Base-by-base conservation (phyloP, 148 eudicot species). In the Silene latifolia region DNA sequence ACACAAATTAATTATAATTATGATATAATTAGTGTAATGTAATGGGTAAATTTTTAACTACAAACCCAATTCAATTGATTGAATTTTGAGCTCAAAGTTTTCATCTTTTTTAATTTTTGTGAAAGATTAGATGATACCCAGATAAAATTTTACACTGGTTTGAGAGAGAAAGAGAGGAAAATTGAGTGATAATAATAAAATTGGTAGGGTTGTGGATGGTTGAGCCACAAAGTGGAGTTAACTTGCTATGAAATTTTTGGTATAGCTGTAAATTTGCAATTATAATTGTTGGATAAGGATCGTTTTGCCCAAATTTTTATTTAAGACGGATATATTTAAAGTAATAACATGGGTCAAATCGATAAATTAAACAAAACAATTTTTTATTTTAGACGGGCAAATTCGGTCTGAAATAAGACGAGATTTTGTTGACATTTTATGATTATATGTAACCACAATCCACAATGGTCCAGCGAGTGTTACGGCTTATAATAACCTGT, bases 201-300 rank as follows among this genome's bases (percentile, higher is more conserved):
- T 17, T 21, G 66, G 67, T 72, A 72, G 83, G 76, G 77, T 81
- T 72, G 73, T 80, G 77, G 79, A 80, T 80, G 70, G 83, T 72
- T 81, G 80, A 66, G 80, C 77, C 39, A 72, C 54, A 61, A 60
- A 77, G 46, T 21, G 56, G 74, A 68, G 72, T 74, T 65, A 66
- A 77, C 80, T 81, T 81, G 83, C 74, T 72, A 9, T 12, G 12
- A 76, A 80, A 80, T 66, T 76, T 76, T 76, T 25, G 75, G 72
- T 44, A 27, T 57, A 46, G 29, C n/a, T 69, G 21, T 24, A 20
- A 69, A 23, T 69, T 63, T 25, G 3, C 23, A 7, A 39, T 12
- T 25, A 10, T 27, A 62, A 14, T 29, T 5, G 5, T 64, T 15
- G 14, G 46, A 9, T 27, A 64, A 32, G 3, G 35, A 32, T 32